phyloP scores from a whole-genome alignment of 306 rosid genomes.

The Vigna trinervia region DNA sequence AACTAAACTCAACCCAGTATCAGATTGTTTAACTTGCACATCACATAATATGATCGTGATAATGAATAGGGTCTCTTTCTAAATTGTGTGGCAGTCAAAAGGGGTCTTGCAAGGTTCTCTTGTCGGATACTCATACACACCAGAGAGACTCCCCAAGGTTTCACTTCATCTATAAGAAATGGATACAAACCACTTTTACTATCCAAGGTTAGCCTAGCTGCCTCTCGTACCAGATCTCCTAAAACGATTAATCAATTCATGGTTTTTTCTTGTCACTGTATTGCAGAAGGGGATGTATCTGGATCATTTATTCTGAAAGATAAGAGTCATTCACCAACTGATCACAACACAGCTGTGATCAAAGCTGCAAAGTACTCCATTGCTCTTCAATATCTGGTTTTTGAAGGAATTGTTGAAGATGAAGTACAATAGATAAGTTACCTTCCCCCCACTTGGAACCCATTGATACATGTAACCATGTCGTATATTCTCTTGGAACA shows the following conservation, averaged over 20 bases:
- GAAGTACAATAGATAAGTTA: conserved; percentile 32
- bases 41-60: background rate
- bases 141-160: conserved; percentile 81
- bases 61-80: conserved; percentile 5
- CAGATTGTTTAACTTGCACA: background rate
- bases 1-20: background rate
- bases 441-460: background rate
- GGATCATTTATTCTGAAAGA: conserved; percentile 69
- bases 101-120: conserved; percentile 76
- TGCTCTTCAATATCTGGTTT: conserved; percentile 77
- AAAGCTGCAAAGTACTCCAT: conserved; percentile 76
- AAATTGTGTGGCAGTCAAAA: conserved; percentile 53
- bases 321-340: conserved; percentile 47
- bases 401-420: conserved; percentile 59
- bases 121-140: conserved; percentile 84
- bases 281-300: conserved; percentile 63
- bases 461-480: too few species aligned
- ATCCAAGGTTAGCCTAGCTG: conserved; percentile 66
- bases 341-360: conserved; percentile 31
- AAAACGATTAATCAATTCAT: too few species aligned
- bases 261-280: conserved; percentile 8
- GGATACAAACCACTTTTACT: conserved; percentile 78
- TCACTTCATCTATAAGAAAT: conserved; percentile 88
- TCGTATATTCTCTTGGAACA: conserved; percentile 3
- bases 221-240: conserved; percentile 7